Evolutionary conservation across 129 eudicot species (phyloP).

Genomic region (Oenanthe sinensis): DNA sequence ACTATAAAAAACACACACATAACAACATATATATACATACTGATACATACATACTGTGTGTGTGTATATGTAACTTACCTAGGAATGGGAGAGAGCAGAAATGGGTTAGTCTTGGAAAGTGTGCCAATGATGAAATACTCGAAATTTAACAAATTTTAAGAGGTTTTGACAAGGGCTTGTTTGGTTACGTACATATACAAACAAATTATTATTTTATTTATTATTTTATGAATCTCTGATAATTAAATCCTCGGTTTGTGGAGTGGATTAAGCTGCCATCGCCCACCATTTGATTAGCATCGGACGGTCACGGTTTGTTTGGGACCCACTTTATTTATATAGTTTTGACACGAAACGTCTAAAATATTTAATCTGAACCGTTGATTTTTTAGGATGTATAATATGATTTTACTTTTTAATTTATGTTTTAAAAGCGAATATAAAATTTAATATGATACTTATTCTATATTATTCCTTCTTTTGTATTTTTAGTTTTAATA

Average conservation of each 20-base stretch:
- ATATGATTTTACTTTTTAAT: too few relatives aligned
- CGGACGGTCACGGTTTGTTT: not conserved
- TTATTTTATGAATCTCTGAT: not conserved
- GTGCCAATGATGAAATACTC: constrained; percentile 37
- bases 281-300: not conserved
- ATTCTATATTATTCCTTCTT: too few relatives aligned
- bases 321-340: not conserved
- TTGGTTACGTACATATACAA: constrained; percentile 37
- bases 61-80: not conserved
- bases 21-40: not conserved
- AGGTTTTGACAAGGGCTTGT: constrained; percentile 47
- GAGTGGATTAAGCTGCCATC: not conserved
- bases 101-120: constrained; percentile 24
- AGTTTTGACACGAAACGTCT: not conserved
- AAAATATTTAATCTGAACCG: too few relatives aligned
- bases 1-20: not conserved
- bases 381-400: too few relatives aligned
- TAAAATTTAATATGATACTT: too few relatives aligned
- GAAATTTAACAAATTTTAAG: constrained; percentile 15
- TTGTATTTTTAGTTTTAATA: too few relatives aligned
- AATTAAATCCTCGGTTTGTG: not conserved
- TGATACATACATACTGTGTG: too few relatives aligned
- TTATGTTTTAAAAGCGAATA: too few relatives aligned
- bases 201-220: not conserved
- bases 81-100: constrained; percentile 15